Evolutionary conservation across 352 stramenopile genomes (phyloP), one percentile per base, ranked within the genome.

Genomic region (Phytophthora fragariae): DNA sequence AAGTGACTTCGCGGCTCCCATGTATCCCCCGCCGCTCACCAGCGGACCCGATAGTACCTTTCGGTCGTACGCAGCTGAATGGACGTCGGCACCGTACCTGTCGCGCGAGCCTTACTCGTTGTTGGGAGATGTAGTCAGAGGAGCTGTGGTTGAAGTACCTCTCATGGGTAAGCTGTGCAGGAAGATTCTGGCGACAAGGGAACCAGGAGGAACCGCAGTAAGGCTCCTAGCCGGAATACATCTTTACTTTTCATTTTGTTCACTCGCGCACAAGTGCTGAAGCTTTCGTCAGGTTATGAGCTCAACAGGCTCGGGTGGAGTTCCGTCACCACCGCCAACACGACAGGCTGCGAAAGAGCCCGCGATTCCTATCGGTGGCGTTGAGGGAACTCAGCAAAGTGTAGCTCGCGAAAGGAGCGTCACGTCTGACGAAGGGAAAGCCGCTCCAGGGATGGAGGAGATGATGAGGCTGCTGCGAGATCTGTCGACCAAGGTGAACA

Each of bases 271-370:
- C 35, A 21, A 52, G 44, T 52, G 14, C 17, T 24, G 14, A 52
- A 52, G 17, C 35, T 44, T 52, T 52, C 44, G 27, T 24, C 35
- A 33, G 56, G 37, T 62, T 62, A 53, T 62, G 56, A 39, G 56
- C 21, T 14, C 56, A 11, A 62, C 11, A 19, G 56, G 19, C 56
- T 35, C 56, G 10, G 56, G 37, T 39, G 35, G 21, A 53, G 19
- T 24, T 39, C 10, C 37, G 35, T 27, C 35, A 53, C 10, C 8
- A 3, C 56, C 35, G 5, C 19, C 19, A 15, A 33, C 19, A 17
- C 8, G 10, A 37, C 39, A 62, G 56, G 8, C n/a, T 62, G 35
- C 35, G 21, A 62, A 62, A 62, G 37, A 54, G 56, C 4, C 56
- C 3, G 35, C 35, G 35, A 14, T 14, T 12, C 35, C 35, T 44